Conservation (phyloP, 768 basidiomycete species). For the Mycena epipterygia region DNA sequence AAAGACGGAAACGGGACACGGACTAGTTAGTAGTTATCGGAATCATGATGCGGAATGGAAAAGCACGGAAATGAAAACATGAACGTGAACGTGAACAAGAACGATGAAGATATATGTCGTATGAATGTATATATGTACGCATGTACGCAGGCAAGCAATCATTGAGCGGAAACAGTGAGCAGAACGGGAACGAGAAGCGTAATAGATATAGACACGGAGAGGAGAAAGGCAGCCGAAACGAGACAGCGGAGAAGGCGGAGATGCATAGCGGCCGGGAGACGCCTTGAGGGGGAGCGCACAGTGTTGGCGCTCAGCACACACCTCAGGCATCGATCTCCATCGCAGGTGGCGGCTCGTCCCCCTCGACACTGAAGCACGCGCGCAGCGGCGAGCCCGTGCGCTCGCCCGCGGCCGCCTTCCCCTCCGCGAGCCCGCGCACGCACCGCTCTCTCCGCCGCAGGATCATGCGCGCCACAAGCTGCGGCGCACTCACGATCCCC, state of each 20-base stretch:
- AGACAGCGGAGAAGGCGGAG: no score
- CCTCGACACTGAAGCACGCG: slow-evolving; percentile 1
- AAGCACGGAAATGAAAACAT: neutral
- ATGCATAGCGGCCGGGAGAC: neutral
- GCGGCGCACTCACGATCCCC: slow-evolving; percentile 27
- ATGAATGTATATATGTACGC: neutral
- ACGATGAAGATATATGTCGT: neutral
- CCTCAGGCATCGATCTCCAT: neutral
- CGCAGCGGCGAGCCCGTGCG: slow-evolving; percentile 12
- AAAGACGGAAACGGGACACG: no score
- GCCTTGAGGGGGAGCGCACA: neutral
- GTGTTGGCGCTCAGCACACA: neutral
- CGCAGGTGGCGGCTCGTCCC: slow-evolving; percentile 23
- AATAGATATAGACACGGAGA: no score
- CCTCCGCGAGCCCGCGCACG: slow-evolving; percentile 29
- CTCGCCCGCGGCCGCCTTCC: neutral
- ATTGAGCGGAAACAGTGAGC: no score
- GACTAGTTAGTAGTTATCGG: neutral
- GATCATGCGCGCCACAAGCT: slow-evolving; percentile 36
- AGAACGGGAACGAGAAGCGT: no score
- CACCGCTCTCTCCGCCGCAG: slow-evolving; percentile 31
- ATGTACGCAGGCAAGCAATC: neutral
- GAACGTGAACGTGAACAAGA: no score
- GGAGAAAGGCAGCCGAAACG: no score
- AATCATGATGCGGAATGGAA: neutral